Conservation (phyloP, 2,329 filamentous ascomycete genomes). For the Teratosphaeria nubilosa region DNA sequence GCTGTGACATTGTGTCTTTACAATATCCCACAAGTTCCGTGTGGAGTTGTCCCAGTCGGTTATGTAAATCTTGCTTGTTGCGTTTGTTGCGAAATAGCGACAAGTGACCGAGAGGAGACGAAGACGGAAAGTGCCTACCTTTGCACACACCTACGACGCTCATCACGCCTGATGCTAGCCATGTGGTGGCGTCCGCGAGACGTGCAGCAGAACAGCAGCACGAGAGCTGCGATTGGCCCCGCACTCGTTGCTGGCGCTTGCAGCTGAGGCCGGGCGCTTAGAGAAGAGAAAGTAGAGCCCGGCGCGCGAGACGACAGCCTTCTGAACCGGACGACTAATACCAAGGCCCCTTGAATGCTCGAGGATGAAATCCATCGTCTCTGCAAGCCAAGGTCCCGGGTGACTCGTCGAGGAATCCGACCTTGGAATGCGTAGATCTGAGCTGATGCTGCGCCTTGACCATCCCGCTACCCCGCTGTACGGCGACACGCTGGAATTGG, state of each 20-base stretch:
- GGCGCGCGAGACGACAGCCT: too few species aligned
- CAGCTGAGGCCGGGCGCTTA: not conserved
- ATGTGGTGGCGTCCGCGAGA: constrained; percentile 3
- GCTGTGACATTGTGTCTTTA: constrained; percentile 4
- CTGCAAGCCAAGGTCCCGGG: too few species aligned
- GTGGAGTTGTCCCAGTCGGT: not conserved
- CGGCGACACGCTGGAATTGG: too few species aligned
- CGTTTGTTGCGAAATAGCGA: not conserved
- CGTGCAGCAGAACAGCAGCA: constrained; percentile 1
- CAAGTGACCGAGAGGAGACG: not conserved
- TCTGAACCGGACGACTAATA: too few species aligned
- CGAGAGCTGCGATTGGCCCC: constrained; percentile 6
- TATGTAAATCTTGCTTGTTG: not conserved
- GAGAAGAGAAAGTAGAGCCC: too few species aligned
- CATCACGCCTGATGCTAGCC: not conserved
- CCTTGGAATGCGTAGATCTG: too few species aligned
- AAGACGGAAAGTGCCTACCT: not conserved
- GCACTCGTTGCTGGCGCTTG: not conserved
- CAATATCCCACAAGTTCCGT: too few species aligned
- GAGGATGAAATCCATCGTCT: too few species aligned
- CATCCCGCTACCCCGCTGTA: too few species aligned
- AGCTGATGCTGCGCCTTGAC: too few species aligned
- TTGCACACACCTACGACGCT: not conserved
- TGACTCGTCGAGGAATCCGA: too few species aligned
- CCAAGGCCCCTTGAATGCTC: too few species aligned